These are phyloP conservation scores for Syzygium aqueum DNA, from an alignment of 345 rosid species.

Conservation along the genomic window DNA sequence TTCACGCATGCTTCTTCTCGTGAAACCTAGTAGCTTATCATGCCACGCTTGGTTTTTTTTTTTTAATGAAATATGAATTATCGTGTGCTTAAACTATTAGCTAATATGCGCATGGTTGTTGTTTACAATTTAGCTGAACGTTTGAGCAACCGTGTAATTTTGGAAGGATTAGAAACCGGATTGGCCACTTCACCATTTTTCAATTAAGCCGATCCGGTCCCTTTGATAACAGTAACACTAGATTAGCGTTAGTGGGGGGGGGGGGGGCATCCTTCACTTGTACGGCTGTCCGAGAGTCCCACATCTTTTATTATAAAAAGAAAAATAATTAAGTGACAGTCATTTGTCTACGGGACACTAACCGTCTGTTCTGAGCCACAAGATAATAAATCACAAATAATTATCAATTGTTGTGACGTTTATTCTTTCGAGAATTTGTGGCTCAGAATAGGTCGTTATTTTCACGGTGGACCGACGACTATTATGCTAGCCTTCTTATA, in stretches of 20 bases:
- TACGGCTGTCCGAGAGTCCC: neutral
- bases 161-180: neutral
- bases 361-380: too few species aligned
- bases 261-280: neutral
- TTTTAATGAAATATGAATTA: neutral
- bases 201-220: neutral
- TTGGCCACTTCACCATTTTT: neutral
- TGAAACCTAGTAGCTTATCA: neutral
- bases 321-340: too few species aligned
- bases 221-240: neutral
- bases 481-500: too few species aligned
- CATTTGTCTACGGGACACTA: too few species aligned
- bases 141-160: neutral
- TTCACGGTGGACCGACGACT: too few species aligned
- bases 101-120: neutral
- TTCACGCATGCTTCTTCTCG: neutral
- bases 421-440: too few species aligned
- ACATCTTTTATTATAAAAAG: neutral
- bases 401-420: too few species aligned
- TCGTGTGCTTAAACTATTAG: neutral
- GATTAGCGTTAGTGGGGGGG: neutral
- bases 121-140: neutral
- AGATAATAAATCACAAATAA: too few species aligned
- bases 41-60: neutral
- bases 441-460: too few species aligned